These are phyloP conservation scores for Monosporascus sp. DNA, from an alignment of 2,329 filamentous ascomycete genomes.

Conservation along the genomic window DNA sequence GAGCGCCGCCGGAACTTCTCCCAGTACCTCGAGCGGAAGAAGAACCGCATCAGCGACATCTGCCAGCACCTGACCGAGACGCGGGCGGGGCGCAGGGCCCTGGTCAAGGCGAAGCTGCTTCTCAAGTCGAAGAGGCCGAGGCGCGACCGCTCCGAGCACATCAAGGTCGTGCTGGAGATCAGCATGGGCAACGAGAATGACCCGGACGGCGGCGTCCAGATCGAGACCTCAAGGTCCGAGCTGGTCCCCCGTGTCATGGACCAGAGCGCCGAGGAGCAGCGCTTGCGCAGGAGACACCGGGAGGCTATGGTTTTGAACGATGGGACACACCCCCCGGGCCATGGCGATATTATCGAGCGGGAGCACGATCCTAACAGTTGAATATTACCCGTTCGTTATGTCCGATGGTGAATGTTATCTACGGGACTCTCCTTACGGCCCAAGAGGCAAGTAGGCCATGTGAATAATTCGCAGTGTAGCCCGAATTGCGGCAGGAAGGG, in stretches of 20 bases:
- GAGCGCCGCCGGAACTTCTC: slow-evolving; percentile 50
- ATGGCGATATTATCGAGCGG: slow-evolving; percentile 73
- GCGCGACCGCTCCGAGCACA: slow-evolving; percentile 21
- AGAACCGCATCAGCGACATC: slow-evolving; percentile 49
- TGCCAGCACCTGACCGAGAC: slow-evolving; percentile 43
- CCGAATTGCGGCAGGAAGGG: too few relatives aligned
- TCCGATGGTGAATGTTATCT: too few relatives aligned
- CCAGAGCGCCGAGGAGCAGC: slow-evolving; percentile 61
- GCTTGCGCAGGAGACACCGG: slow-evolving; percentile 67
- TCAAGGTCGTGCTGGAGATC: slow-evolving; percentile 31
- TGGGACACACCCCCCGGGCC: slow-evolving; percentile 67
- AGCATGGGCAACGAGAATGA: slow-evolving; percentile 23
- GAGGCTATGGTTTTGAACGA: slow-evolving; percentile 91
- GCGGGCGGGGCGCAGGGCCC: slow-evolving; percentile 44
- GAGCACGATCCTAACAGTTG: slow-evolving; percentile 37
- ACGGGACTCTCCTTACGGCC: too few relatives aligned
- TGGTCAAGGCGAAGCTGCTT: slow-evolving; percentile 44
- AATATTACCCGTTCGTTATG: slow-evolving; percentile 6
- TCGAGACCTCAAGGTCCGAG: slow-evolving; percentile 22
- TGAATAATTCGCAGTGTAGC: too few relatives aligned
- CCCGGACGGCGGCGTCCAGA: neutral
- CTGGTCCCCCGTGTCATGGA: slow-evolving; percentile 37
- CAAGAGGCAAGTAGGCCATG: too few relatives aligned
- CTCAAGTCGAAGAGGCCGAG: slow-evolving; percentile 24
- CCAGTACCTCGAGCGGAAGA: slow-evolving; percentile 42